Base-by-base conservation (phyloP, 306 rosid genomes). In the Trifolium pratense region DNA sequence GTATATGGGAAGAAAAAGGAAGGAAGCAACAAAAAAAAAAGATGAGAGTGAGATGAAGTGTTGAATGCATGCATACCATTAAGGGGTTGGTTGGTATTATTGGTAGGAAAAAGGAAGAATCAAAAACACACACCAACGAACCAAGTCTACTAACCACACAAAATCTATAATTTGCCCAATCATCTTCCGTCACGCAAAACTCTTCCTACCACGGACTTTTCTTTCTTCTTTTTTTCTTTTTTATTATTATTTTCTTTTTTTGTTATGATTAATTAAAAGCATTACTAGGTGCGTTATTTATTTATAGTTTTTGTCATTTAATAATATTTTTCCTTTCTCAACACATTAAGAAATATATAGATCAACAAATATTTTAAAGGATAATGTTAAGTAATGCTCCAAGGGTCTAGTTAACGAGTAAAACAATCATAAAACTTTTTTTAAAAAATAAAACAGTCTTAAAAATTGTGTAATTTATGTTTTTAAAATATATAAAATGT, bases 151-250 rank as follows among this genome's bases (percentile, higher is more conserved):
- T 70, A 20, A 70, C 63, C 74, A 70, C 74, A 69, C 74, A 69
- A 69, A 58, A 31, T 59, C 7, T 25, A 34, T 3, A 31, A 11
- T 59, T 59, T 17, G 15, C 6, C 12, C 18, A 8, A 1, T 12
- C 0, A 4, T 15, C 8, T 70, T 53, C 34, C 62, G 61, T 70
- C 62, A 69, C 74, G 74, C 48, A 29, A 7, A 70, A 34, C 6
- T 18, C 21, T 32, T 52, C 32, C 11, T 32, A 42, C 74, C 29
- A 51, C 13, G 11, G 34, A 69, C 74, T 52, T 70, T 70, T 70
- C 49, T 18, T 56, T 23, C 9, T 9, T 17, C 10, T 9, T 53
- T 2, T 9, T 17, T 46, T 14, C 0, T n/a, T n/a, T 0, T 48
- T n/a, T 1, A 6, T 48, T n/a, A 1, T n/a, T 43, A 2, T 14